Percentiles rank a stretch among this genome's conserved stretches.
These are phyloP conservation scores for Ilex asprella DNA, from an alignment of 257 asterid genomes.

Conservation along the genomic window DNA sequence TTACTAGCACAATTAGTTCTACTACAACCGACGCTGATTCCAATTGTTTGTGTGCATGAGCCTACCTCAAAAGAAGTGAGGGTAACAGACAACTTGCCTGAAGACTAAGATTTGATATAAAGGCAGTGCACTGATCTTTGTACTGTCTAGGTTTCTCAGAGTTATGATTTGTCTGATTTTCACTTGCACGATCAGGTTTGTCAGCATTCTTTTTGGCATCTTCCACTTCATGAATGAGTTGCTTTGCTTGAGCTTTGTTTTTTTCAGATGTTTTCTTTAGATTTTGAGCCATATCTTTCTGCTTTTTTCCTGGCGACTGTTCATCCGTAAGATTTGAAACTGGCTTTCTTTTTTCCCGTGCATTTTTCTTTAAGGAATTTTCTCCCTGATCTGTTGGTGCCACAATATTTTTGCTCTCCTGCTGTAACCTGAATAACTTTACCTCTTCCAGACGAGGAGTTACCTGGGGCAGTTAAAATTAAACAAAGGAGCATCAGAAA, in stretches of 20 bases:
- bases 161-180: conserved; percentile 36
- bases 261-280: conserved; percentile 26
- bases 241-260: conserved; percentile 28
- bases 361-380: conserved; percentile 32
- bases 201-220: conserved; percentile 20
- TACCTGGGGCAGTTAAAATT: conserved; percentile 42
- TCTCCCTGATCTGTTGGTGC: conserved; percentile 43
- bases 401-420: conserved; percentile 52
- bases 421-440: conserved; percentile 61
- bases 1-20: conserved; percentile 3
- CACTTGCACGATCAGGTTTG: conserved; percentile 31
- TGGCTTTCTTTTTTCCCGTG: conserved; percentile 77
- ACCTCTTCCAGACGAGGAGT: conserved; percentile 94
- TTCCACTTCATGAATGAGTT: conserved; percentile 29
- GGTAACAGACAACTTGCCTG: conserved; percentile 41
- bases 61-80: conserved; percentile 5
- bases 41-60: neutral
- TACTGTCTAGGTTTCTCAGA: conserved; percentile 41
- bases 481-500: conserved; percentile 5
- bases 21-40: neutral
- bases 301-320: conserved; percentile 62
- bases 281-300: conserved; percentile 41
- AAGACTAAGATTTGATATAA: conserved; percentile 62
- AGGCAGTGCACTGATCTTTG: conserved; percentile 85
- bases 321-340: conserved; percentile 37